Percentiles rank a stretch among this genome's conserved stretches.
These are phyloP conservation scores for Solanum raphanifolium DNA, from an alignment of 257 asterid genomes.

Conservation along the genomic window DNA sequence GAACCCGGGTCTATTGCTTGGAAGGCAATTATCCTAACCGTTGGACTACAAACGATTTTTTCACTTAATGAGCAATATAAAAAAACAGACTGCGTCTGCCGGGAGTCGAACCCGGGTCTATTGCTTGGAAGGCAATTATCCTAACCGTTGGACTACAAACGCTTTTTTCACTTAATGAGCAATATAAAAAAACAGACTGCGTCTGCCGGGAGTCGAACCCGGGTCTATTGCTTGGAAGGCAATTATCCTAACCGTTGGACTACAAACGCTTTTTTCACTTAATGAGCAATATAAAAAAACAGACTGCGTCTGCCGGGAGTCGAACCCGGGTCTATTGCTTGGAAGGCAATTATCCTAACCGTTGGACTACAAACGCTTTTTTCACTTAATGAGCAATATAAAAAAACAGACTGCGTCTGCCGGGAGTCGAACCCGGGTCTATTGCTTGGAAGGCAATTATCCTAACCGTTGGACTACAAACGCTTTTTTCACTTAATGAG, in stretches of 20 bases:
- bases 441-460: conserved; percentile 99
- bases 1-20: conserved; percentile 99
- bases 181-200: too few relatives aligned
- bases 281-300: too few relatives aligned
- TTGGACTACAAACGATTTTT: conserved; percentile 93
- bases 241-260: conserved; percentile 59
- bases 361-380: background rate
- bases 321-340: conserved; percentile 99
- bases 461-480: conserved; percentile 25
- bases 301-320: conserved; percentile 94
- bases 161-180: too few relatives aligned
- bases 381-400: too few relatives aligned
- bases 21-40: conserved; percentile 98
- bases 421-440: conserved; percentile 99
- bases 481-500: too few relatives aligned
- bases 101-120: conserved; percentile 99
- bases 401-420: too few relatives aligned
- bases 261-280: background rate
- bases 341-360: conserved; percentile 96
- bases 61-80: too few relatives aligned
- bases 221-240: conserved; percentile 99
- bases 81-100: conserved; percentile 87
- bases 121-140: conserved; percentile 99
- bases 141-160: conserved; percentile 12
- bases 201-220: conserved; percentile 99